Percentiles rank a stretch among this genome's conserved stretches.
Evolutionary conservation across 2,329 filamentous ascomycete genomes (phyloP).

Genomic region (Nemania bipapillata): DNA sequence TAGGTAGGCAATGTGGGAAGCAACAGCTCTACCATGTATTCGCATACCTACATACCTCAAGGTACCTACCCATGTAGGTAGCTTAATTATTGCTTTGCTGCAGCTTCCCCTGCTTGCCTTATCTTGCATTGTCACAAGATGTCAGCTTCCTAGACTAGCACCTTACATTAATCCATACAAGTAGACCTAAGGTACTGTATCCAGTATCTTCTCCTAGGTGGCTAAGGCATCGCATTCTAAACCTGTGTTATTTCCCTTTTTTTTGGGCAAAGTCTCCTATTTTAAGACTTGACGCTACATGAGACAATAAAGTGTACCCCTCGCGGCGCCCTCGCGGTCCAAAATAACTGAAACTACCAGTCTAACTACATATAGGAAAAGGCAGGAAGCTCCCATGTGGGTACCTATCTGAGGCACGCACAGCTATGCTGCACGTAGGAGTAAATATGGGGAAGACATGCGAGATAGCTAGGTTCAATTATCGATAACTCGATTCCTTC

Average conservation of each 20-base stretch:
- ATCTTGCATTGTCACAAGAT: conserved; percentile 14
- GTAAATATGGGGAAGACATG: conserved; percentile 13
- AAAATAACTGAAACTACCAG: background rate
- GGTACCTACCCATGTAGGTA: background rate
- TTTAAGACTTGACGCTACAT: background rate
- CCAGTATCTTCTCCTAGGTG: too few relatives aligned
- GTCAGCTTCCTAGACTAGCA: conserved; percentile 11
- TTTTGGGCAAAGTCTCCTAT: background rate
- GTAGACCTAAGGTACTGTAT: too few relatives aligned
- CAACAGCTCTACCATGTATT: too few relatives aligned
- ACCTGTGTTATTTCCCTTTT: too few relatives aligned
- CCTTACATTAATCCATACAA: background rate
- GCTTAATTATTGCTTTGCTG: background rate
- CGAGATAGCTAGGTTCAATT: background rate
- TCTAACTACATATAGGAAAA: background rate
- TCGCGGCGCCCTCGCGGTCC: background rate
- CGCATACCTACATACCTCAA: too few relatives aligned
- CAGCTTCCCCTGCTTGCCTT: conserved; percentile 15
- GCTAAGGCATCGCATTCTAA: too few relatives aligned
- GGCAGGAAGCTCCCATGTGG: background rate
- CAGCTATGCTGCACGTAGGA: too few relatives aligned
- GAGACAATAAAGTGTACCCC: background rate
- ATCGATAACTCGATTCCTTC: background rate
- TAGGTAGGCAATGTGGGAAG: too few relatives aligned
- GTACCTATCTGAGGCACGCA: too few relatives aligned